Evolutionary conservation across 441 rosid species (phyloP).

Genomic region (Adansonia gregorii): DNA sequence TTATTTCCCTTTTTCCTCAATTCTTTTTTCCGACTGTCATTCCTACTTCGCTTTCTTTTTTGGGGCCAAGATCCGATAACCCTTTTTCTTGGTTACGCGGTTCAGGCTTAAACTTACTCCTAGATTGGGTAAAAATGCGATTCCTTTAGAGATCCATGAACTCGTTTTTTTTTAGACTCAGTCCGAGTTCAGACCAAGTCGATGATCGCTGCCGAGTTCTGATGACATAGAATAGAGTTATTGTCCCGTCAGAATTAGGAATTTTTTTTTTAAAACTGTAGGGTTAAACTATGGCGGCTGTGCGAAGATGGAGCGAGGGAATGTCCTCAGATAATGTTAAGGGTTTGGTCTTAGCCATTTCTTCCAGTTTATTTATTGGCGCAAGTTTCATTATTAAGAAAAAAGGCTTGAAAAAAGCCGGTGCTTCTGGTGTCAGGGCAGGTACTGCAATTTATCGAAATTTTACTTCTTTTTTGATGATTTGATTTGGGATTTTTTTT

Average conservation of each 20-base stretch:
- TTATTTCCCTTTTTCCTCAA: not conserved
- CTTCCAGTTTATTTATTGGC: slow-evolving; percentile 62
- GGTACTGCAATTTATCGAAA: slow-evolving; percentile 39
- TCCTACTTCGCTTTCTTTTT: not conserved
- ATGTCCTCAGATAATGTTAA: slow-evolving; percentile 60
- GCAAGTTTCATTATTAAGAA: slow-evolving; percentile 65
- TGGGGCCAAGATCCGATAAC: not conserved
- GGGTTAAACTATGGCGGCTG: slow-evolving; percentile 25
- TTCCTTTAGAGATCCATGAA: slow-evolving; percentile 4
- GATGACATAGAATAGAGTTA: slow-evolving; percentile 8
- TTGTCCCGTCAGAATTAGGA: not conserved
- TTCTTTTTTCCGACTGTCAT: not conserved
- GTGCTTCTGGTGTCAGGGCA: slow-evolving; percentile 62
- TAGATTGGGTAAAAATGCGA: not conserved
- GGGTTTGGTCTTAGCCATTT: slow-evolving; percentile 59
- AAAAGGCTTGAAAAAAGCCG: slow-evolving; percentile 65
- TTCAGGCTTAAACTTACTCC: not conserved
- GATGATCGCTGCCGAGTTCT: not conserved
- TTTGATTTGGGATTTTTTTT: not conserved
- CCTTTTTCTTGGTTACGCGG: not conserved
- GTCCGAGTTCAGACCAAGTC: not conserved
- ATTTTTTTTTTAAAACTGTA: not conserved
- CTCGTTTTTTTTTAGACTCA: slow-evolving; percentile 4
- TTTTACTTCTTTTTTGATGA: slow-evolving; percentile 4
- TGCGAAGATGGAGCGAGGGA: slow-evolving; percentile 47